A percentile compares a stretch with the other conserved stretches of the same genome.
phyloP scores from a whole-genome alignment of 208 protist species.

The Plasmodiophora brassicae region DNA sequence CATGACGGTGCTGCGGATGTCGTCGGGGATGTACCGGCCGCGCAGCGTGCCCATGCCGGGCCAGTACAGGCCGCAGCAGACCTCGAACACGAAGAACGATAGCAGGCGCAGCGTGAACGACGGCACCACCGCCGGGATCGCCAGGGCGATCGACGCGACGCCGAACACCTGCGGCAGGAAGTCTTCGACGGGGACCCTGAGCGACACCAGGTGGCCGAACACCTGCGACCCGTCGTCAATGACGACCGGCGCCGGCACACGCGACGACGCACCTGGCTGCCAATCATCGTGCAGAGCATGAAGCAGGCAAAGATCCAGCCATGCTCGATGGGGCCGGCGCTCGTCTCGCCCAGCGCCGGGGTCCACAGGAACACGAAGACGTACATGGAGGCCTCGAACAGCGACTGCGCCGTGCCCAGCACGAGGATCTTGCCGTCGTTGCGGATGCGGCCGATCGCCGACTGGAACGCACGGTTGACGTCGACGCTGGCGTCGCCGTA shows the following conservation, averaged over 20 bases:
- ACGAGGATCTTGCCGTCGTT: background rate
- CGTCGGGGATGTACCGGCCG: slow-evolving; percentile 32
- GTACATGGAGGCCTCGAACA: slow-evolving; percentile 51
- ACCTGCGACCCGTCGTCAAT: slow-evolving; percentile 24
- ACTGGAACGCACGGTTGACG: background rate
- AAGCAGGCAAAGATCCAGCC: slow-evolving; percentile 50
- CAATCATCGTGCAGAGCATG: slow-evolving; percentile 43
- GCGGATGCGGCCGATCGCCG: background rate
- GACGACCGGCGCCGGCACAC: no score
- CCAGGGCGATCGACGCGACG: slow-evolving; percentile 6
- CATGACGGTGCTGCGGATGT: slow-evolving; percentile 36
- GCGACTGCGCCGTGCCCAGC: slow-evolving; percentile 20
- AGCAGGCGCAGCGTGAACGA: background rate
- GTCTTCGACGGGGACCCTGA: background rate
- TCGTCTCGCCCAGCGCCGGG: background rate
- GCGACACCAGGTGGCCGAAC: background rate
- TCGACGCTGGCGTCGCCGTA: slow-evolving; percentile 33
- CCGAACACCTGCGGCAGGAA: background rate
- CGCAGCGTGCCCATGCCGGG: slow-evolving; percentile 41
- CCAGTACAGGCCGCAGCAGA: slow-evolving; percentile 41
- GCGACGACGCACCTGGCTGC: background rate
- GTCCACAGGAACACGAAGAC: slow-evolving; percentile 57
- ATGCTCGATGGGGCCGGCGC: slow-evolving; percentile 7
- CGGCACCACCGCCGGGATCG: background rate
- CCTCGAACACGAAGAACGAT: slow-evolving; percentile 42